Conservation (phyloP, 805 yeast species). For the Nakazawaea siamensis region DNA sequence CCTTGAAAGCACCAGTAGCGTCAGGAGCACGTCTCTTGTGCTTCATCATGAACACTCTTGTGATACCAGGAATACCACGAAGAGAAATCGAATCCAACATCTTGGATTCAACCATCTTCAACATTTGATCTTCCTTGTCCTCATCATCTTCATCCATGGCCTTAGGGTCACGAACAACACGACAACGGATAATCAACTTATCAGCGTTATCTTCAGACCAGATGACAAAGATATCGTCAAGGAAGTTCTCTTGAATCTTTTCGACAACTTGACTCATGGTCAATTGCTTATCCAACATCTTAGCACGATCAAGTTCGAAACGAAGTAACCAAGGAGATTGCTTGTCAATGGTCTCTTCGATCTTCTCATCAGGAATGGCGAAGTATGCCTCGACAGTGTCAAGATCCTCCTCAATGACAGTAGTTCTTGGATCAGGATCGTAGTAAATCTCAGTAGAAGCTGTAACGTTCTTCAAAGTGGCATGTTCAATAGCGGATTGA, state of each 20-base stretch:
- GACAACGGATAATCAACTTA: slow-evolving; percentile 92
- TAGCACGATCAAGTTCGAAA: slow-evolving; percentile 95
- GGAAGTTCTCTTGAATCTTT: slow-evolving; percentile 85
- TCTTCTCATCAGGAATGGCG: slow-evolving; percentile 96
- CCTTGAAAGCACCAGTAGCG: slow-evolving; percentile 77
- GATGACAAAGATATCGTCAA: slow-evolving; percentile 91
- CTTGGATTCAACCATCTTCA: slow-evolving; percentile 90
- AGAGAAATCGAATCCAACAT: slow-evolving; percentile 93
- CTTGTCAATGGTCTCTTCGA: slow-evolving; percentile 85
- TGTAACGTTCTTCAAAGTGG: slow-evolving; percentile 88
- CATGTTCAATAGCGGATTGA: slow-evolving; percentile 95
- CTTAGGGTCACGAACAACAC: slow-evolving; percentile 96
- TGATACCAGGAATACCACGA: slow-evolving; percentile 92
- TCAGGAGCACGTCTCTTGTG: slow-evolving; percentile 68
- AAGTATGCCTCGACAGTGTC: slow-evolving; percentile 97
- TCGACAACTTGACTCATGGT: slow-evolving; percentile 98
- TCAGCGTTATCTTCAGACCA: slow-evolving; percentile 99
- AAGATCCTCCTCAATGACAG: slow-evolving; percentile 94
- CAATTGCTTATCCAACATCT: slow-evolving; percentile 95
- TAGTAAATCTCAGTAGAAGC: slow-evolving; percentile 96
- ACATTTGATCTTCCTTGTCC: slow-evolving; percentile 93
- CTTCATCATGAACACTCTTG: slow-evolving; percentile 86
- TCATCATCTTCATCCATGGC: slow-evolving; percentile 88
- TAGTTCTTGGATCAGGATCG: slow-evolving; percentile 96
- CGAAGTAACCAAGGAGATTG: slow-evolving; percentile 98